phyloP scores from a whole-genome alignment of 768 basidiomycete genomes.

The Cyathus striatus region DNA sequence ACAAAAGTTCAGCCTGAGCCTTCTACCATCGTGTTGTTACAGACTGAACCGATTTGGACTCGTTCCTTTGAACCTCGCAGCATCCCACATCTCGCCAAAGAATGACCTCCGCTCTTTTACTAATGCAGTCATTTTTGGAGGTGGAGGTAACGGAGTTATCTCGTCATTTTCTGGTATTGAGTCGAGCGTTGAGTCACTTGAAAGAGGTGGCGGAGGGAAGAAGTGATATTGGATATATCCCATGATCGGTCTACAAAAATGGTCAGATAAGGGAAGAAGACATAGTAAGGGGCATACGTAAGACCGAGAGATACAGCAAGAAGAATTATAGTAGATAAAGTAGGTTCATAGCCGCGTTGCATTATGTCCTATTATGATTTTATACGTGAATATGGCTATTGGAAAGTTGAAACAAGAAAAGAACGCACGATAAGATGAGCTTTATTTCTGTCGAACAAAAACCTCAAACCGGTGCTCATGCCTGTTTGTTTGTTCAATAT shows the following conservation, averaged over 20 bases:
- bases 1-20: no score
- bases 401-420: constrained; percentile 1
- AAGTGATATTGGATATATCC: constrained; percentile 48
- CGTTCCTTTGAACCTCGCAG: constrained; percentile 11
- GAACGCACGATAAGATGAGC: constrained; percentile 48
- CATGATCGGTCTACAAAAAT: constrained; percentile 39
- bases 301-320: constrained; percentile 48
- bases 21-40: no score
- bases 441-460: constrained; percentile 57
- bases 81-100: constrained; percentile 19
- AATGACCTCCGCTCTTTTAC: constrained; percentile 13
- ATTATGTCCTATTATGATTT: constrained; percentile 37
- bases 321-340: constrained; percentile 42
- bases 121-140: no score
- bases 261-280: not conserved
- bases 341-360: constrained; percentile 43
- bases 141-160: no score
- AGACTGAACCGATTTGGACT: constrained; percentile 21
- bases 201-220: constrained; percentile 36
- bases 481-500: constrained; percentile 53
- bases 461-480: constrained; percentile 59
- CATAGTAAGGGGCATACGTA: constrained; percentile 35
- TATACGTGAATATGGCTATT: not conserved
- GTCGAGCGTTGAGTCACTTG: no score
- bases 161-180: no score